phyloP scores from a whole-genome alignment of 352 stramenopile species.

The Globisporangium mamillatum region DNA sequence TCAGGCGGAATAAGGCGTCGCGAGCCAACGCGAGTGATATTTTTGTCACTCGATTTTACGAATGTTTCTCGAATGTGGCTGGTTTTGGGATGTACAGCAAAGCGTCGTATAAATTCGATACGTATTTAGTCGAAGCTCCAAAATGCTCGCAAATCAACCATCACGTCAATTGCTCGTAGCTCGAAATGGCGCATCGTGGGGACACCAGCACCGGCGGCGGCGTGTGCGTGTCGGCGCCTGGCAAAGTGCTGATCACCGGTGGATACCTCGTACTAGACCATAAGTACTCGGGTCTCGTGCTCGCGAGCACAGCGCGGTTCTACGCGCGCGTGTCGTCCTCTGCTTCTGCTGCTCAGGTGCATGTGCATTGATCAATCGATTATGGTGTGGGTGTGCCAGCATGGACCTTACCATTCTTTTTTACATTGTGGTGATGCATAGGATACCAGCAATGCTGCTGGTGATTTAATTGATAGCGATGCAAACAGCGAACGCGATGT shows the following conservation, averaged over 20 bases:
- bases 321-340: constrained; percentile 71
- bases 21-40: background rate
- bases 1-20: background rate
- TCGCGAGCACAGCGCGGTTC: constrained; percentile 92
- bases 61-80: background rate
- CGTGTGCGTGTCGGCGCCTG: constrained; percentile 88
- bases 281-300: constrained; percentile 86
- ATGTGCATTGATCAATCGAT: background rate
- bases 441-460: no score
- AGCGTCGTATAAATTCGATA: background rate
- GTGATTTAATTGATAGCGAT: background rate
- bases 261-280: constrained; percentile 96
- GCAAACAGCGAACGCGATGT: background rate
- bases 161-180: background rate
- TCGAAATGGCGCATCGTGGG: background rate
- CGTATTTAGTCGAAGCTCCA: background rate
- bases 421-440: no score
- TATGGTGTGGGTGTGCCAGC: background rate
- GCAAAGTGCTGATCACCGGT: constrained; percentile 96
- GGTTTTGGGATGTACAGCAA: background rate
- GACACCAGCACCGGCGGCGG: background rate
- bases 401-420: background rate
- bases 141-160: background rate
- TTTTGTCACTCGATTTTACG: background rate
- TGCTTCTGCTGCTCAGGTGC: background rate